Percentiles rank a stretch among this genome's conserved stretches.
Conservation (phyloP, 2,329 filamentous ascomycete species). For the Cladophialophora carrionii region DNA sequence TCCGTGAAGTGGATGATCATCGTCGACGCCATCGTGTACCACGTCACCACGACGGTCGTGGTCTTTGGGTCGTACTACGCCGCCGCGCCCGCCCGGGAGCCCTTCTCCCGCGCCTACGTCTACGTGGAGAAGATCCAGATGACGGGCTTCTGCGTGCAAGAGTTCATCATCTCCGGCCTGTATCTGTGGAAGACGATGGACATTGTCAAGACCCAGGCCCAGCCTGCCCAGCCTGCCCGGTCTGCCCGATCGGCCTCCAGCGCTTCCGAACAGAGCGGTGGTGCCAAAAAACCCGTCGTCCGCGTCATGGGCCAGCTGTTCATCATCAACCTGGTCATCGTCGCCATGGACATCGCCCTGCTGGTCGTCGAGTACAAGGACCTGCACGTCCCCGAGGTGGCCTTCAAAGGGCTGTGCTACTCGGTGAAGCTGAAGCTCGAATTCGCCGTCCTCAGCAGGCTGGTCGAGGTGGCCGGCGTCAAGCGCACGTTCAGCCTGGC, state of each 20-base stretch:
- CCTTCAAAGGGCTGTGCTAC: slow-evolving; percentile 53
- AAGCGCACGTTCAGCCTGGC: slow-evolving; percentile 8
- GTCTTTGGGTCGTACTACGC: slow-evolving; percentile 45
- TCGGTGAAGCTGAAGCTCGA: slow-evolving; percentile 56
- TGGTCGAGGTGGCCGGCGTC: slow-evolving; percentile 40
- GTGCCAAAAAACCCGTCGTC: slow-evolving; percentile 46
- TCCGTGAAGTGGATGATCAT: slow-evolving; percentile 53
- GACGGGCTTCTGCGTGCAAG: slow-evolving; percentile 61
- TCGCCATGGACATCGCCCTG: slow-evolving; percentile 50
- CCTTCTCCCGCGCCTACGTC: slow-evolving; percentile 46
- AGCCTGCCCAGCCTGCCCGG: background rate
- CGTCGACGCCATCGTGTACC: slow-evolving; percentile 48
- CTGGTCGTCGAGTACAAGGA: slow-evolving; percentile 51
- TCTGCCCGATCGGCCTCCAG: background rate
- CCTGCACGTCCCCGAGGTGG: slow-evolving; percentile 52
- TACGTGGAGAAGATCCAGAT: slow-evolving; percentile 60
- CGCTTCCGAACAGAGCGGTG: slow-evolving; percentile 38
- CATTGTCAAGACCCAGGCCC: slow-evolving; percentile 49
- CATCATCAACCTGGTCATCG: slow-evolving; percentile 54
- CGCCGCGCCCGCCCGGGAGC: slow-evolving; percentile 37
- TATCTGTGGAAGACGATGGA: slow-evolving; percentile 59
- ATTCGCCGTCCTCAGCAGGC: slow-evolving; percentile 53
- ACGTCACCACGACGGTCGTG: slow-evolving; percentile 50
- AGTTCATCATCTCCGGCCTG: slow-evolving; percentile 42
- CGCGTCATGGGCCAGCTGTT: slow-evolving; percentile 55